Base-by-base conservation (phyloP, 164 flowering plant species). In the Piper longum region DNA sequence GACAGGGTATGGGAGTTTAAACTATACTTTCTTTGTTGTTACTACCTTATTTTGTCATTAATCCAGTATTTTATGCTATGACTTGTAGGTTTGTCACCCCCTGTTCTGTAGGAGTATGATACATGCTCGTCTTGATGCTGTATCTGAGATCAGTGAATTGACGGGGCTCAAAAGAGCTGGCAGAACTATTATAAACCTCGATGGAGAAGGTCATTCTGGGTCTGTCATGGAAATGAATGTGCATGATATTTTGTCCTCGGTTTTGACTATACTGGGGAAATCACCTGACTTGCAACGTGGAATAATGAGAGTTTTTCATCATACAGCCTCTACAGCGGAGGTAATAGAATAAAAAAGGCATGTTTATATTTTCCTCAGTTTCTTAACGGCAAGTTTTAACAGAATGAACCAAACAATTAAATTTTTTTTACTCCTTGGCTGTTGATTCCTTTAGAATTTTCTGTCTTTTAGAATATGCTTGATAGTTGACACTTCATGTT, bases 221-320 rank as follows among this genome's bases (percentile, higher is more conserved):
- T 58, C 65, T 44, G 18, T 48, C 62, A 54, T 39, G 56, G 78
- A 71, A 7, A 73, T 77, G 43, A 81, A 79, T 54, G 13, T 84
- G 54, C 72, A 64, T 74, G 69, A 71, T 70, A 7, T 84, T 61
- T 79, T 90, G 69, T 81, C 84, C 45, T 81, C 87, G 26, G 91
- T 87, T 71, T 79, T 93, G 69, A 80, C 79, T 26, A 66, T 69
- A 56, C 72, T 93, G 70, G 88, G 87, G 64, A 76, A 80, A 77
- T 74, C 85, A 41, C 77, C 85, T 73, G 98, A 93, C 79, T 71
- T 90, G 68, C 95, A 90, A 60, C 95, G 98, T 69, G 98, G 98
- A 67, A 82, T 93, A 66, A 80, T 95, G 14, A 84, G 97, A 79
- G 85, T 88, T 61, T 88, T 85, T 71, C 97, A 93, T 66, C 81